Percentiles rank a stretch among this genome's conserved stretches.
Evolutionary conservation across 352 stramenopile genomes (phyloP).

Genomic region (Phytopythium kandeliae): DNA sequence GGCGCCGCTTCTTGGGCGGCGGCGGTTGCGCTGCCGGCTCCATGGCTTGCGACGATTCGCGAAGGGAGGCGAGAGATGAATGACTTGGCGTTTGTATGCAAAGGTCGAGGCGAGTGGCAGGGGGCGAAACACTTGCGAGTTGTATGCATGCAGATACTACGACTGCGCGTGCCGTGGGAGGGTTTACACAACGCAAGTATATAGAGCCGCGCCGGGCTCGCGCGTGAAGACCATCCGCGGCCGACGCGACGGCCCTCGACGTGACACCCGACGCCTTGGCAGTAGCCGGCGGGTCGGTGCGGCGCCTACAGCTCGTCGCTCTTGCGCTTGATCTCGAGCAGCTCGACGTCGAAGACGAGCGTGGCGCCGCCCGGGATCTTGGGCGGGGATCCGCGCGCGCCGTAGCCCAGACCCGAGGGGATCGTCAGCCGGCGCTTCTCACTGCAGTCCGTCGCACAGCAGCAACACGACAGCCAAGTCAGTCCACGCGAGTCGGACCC

Average conservation of each 20-base stretch:
- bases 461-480: too few species aligned
- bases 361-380: conserved; percentile 93
- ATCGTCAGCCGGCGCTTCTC: conserved; percentile 87
- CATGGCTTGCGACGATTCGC: not conserved
- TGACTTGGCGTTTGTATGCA: conserved; percentile 8
- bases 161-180: too few species aligned
- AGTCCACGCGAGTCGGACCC: too few species aligned
- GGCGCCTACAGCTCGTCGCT: conserved; percentile 43
- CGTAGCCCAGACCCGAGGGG: conserved; percentile 91
- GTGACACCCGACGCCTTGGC: too few species aligned
- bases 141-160: too few species aligned
- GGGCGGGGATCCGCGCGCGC: conserved; percentile 85
- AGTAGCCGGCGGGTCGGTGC: too few species aligned
- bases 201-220: too few species aligned
- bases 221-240: too few species aligned
- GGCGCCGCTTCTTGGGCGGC: conserved; percentile 28
- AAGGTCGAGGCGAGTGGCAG: not conserved
- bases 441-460: conserved; percentile 25
- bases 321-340: conserved; percentile 91
- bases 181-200: too few species aligned
- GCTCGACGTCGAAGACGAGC: conserved; percentile 97
- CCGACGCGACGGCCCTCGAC: conserved; percentile 6
- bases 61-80: not conserved
- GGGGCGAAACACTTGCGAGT: not conserved
- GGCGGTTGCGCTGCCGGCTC: conserved; percentile 8